Conservation (phyloP, 208 protist genomes). For the Trypanosoma mega region DNA sequence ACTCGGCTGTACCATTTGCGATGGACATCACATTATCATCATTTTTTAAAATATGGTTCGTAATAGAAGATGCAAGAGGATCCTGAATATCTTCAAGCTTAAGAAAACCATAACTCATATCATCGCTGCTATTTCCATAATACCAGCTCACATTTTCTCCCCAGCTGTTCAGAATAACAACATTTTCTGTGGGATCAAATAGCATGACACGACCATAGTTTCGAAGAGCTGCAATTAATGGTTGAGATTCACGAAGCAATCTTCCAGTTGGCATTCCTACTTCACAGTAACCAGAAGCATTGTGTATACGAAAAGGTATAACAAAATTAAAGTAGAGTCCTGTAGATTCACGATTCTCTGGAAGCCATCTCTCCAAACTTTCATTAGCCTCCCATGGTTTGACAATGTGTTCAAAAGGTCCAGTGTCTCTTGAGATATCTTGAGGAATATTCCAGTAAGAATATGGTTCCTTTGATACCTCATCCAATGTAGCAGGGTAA, state of each 20-base stretch:
- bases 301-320: conserved; percentile 60
- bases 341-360: conserved; percentile 8
- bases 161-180: conserved; percentile 69
- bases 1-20: conserved; percentile 23
- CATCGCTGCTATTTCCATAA: not conserved
- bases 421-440: conserved; percentile 7
- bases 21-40: conserved; percentile 26
- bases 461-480: not conserved
- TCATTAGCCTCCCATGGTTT: conserved; percentile 33
- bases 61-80: conserved; percentile 34
- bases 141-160: conserved; percentile 29
- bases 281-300: conserved; percentile 41
- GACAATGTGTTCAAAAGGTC: conserved; percentile 46
- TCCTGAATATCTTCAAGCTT: conserved; percentile 43
- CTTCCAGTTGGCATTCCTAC: conserved; percentile 38
- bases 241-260: conserved; percentile 39
- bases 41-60: conserved; percentile 23
- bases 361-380: conserved; percentile 16
- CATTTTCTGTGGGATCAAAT: conserved; percentile 36
- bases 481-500: conserved; percentile 1
- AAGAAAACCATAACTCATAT: conserved; percentile 2
- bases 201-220: conserved; percentile 57
- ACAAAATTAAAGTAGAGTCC: conserved; percentile 66
- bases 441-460: conserved; percentile 17
- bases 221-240: conserved; percentile 44